phyloP scores from a whole-genome alignment of 2,329 filamentous ascomycete species.

The Exophiala spinifera region DNA sequence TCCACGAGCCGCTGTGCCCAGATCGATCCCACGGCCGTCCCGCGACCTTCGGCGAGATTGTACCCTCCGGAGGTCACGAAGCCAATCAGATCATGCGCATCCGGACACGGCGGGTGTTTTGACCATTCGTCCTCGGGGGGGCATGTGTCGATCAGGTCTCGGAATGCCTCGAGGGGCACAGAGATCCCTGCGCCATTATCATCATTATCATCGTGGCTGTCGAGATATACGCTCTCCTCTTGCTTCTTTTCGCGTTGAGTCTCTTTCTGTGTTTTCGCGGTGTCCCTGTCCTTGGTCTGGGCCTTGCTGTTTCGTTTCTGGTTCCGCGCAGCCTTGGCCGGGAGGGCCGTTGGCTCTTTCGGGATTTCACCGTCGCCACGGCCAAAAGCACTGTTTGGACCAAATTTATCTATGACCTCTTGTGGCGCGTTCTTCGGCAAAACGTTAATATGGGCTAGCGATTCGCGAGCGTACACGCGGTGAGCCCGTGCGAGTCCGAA shows the following conservation, averaged over 20 bases:
- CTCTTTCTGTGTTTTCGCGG: slow-evolving; percentile 22
- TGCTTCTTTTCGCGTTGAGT: slow-evolving; percentile 1
- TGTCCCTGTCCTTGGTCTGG: slow-evolving; percentile 18
- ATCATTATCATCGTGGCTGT: slow-evolving; percentile 30
- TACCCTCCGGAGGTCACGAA: slow-evolving; percentile 88
- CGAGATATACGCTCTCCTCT: slow-evolving; percentile 29
- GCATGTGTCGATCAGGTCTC: slow-evolving; percentile 2
- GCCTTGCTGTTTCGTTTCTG: slow-evolving; percentile 1
- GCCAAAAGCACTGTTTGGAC: slow-evolving; percentile 21
- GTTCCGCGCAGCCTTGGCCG: neutral
- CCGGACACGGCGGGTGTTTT: slow-evolving; percentile 58
- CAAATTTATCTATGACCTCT: slow-evolving; percentile 26
- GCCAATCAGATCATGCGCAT: slow-evolving; percentile 73
- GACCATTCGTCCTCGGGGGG: slow-evolving; percentile 17
- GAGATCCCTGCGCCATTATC: neutral
- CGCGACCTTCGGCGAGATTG: slow-evolving; percentile 71
- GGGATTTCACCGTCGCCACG: slow-evolving; percentile 22
- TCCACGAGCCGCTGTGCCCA: slow-evolving; percentile 57
- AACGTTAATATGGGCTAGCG: slow-evolving; percentile 25
- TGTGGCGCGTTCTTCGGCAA: slow-evolving; percentile 25
- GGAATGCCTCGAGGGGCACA: neutral
- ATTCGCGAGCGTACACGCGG: slow-evolving; percentile 17
- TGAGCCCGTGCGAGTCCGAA: slow-evolving; percentile 14
- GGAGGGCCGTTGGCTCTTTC: slow-evolving; percentile 10
- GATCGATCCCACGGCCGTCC: slow-evolving; percentile 71